Evolutionary conservation across 306 rosid species (phyloP).

Genomic region (Pyrus pyrifolia): DNA sequence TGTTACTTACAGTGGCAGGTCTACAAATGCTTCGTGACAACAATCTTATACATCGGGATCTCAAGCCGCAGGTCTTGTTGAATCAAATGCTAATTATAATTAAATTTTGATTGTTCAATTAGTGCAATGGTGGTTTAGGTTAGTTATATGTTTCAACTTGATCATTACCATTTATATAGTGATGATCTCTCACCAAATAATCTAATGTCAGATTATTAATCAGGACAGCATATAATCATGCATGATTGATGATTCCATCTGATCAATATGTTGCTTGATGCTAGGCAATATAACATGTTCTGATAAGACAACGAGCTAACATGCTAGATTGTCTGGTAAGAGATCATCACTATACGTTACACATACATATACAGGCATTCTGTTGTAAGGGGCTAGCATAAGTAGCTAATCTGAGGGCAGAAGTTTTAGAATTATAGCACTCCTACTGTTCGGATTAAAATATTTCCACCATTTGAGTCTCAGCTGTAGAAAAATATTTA

Average conservation of each 20-base stretch:
- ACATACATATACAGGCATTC: neutral
- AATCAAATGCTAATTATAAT: constrained; percentile 8
- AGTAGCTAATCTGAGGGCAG: neutral
- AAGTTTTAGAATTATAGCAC: neutral
- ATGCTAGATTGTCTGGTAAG: neutral
- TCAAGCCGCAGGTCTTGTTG: constrained; percentile 85
- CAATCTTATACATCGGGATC: constrained; percentile 87
- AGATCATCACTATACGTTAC: neutral
- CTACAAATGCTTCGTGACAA: constrained; percentile 89
- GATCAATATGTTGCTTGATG: neutral
- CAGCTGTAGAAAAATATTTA: neutral
- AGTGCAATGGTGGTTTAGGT: neutral
- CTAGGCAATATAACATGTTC: neutral
- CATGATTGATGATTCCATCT: neutral
- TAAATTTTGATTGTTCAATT: neutral
- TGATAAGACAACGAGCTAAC: neutral
- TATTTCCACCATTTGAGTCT: neutral
- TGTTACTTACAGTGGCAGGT: constrained; percentile 73
- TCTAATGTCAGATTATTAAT: neutral
- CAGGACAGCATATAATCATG: neutral
- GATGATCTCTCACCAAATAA: neutral
- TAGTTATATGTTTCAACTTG: neutral
- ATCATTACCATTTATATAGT: neutral
- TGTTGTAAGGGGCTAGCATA: neutral
- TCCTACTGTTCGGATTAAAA: neutral